Conservation (phyloP, 1,139 yeast species). For the Kodamaea sp. region DNA sequence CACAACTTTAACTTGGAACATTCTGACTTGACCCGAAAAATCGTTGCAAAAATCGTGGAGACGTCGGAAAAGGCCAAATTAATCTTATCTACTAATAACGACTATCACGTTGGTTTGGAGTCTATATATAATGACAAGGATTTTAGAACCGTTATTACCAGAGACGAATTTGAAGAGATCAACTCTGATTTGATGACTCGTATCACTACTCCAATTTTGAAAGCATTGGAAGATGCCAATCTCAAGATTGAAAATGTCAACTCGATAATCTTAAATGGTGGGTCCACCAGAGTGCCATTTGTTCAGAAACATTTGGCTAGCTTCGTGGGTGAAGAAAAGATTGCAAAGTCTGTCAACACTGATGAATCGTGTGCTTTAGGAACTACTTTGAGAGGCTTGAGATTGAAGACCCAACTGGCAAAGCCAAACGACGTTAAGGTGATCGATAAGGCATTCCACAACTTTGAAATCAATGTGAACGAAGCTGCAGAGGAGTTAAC, state of each 20-base stretch:
- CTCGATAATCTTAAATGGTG: constrained; percentile 85
- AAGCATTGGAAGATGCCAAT: constrained; percentile 45
- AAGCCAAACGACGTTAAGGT: constrained; percentile 64
- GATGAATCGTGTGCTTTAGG: constrained; percentile 96
- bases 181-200: constrained; percentile 46
- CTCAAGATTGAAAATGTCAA: constrained; percentile 42
- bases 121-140: constrained; percentile 70
- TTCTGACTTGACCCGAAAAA: constrained; percentile 49
- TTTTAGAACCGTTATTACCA: constrained; percentile 61
- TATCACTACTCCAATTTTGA: constrained; percentile 55
- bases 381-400: constrained; percentile 77
- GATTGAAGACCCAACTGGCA: constrained; percentile 44
- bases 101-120: constrained; percentile 72
- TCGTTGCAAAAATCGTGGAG: constrained; percentile 69
- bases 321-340: constrained; percentile 58
- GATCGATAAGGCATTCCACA: constrained; percentile 53
- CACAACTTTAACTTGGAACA: constrained; percentile 39
- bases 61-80: constrained; percentile 87
- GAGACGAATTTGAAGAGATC: constrained; percentile 75
- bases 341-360: constrained; percentile 90
- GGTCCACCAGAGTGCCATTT: constrained; percentile 88
- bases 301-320: constrained; percentile 62
- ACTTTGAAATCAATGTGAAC: constrained; percentile 40
- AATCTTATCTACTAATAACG: constrained; percentile 83
- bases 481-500: constrained; percentile 30